Percentiles rank a stretch among this genome's conserved stretches.
Evolutionary conservation across 805 yeast genomes (phyloP).

Genomic region (Metschnikowia kofuensis): DNA sequence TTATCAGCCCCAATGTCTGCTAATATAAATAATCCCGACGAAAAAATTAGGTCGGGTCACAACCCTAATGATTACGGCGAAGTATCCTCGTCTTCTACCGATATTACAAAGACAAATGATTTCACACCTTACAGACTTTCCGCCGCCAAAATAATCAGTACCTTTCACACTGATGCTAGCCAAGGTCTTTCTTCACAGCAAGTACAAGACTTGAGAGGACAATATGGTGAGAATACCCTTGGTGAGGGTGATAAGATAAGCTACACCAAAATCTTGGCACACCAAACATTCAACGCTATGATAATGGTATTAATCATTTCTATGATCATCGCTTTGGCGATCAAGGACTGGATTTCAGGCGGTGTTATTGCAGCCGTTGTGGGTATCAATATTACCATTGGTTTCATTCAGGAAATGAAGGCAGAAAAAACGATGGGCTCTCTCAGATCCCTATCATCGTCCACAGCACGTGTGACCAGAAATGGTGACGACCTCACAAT

Average conservation of each 20-base stretch:
- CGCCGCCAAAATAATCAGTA: slow-evolving; percentile 33
- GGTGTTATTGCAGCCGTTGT: slow-evolving; percentile 76
- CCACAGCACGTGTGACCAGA: slow-evolving; percentile 66
- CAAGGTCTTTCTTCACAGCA: slow-evolving; percentile 45
- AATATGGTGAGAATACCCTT: slow-evolving; percentile 57
- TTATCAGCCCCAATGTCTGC: slow-evolving; percentile 1
- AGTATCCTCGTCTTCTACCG: slow-evolving; percentile 11
- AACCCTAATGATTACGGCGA: slow-evolving; percentile 7
- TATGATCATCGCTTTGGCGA: slow-evolving; percentile 68
- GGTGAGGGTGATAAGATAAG: slow-evolving; percentile 61
- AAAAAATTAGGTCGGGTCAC: slow-evolving; percentile 1
- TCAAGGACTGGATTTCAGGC: slow-evolving; percentile 77
- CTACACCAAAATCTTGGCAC: slow-evolving; percentile 51
- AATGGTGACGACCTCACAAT: slow-evolving; percentile 54
- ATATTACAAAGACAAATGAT: slow-evolving; percentile 9
- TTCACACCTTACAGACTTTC: slow-evolving; percentile 30
- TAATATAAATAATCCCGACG: neutral
- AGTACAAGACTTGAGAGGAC: slow-evolving; percentile 17
- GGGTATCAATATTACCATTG: slow-evolving; percentile 59
- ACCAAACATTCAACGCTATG: slow-evolving; percentile 78
- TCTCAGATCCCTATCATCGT: slow-evolving; percentile 61
- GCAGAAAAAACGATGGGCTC: slow-evolving; percentile 83
- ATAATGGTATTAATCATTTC: slow-evolving; percentile 67
- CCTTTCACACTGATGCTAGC: slow-evolving; percentile 39
- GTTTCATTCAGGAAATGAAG: slow-evolving; percentile 65